Evolutionary conservation across 2,329 filamentous ascomycete species (phyloP), one percentile per base, ranked within the genome.

Genomic region (Cladophialophora exuberans): DNA sequence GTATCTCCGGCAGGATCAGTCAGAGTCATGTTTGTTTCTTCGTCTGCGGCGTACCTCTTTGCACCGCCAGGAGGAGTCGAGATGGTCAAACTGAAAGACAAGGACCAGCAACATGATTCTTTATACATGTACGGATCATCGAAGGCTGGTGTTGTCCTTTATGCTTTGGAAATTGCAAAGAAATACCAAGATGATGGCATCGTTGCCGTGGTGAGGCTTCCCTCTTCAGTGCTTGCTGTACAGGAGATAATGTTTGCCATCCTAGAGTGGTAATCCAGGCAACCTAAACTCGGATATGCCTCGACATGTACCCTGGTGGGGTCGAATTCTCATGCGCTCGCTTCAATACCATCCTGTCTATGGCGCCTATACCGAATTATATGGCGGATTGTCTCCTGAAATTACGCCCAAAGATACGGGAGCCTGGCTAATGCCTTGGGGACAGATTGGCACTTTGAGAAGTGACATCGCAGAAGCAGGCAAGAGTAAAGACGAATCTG

Each of bases 341-440:
- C 28, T 70, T 3, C 54, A 70, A 2, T 65, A 73, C 44, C 65
- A 67, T 11, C 60, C 71, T 1, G 61, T 55, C 3, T 60, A 66
- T 25, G 79, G 78, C 0, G 78, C 76, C 0, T 80, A 79, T 60
- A 78, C 79, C 0, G 71, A 76, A 52, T 60, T 82, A 0, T 82
- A 72, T 53, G 73, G 77, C 1, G 77, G 70, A 0, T 65, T 78
- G 23, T 76, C 76, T 0, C 71, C 73, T 0, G 69, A 77, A 0
- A 66, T 80, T 3, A 76, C 70, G 0, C 33, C 70, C 1, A 73
- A 73, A 28, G 70, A 72, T 10, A 62, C 56, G 9, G 64, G 65
- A 3, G 39, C 38, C 22, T 67, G 60, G 22, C 52, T 69, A 31
- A 51, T 59, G 28, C 64, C 65, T 5, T 64, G 58, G 51, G 61